Conservation (phyloP, 805 yeast genomes). For the Scheffersomyces ergatensis region DNA sequence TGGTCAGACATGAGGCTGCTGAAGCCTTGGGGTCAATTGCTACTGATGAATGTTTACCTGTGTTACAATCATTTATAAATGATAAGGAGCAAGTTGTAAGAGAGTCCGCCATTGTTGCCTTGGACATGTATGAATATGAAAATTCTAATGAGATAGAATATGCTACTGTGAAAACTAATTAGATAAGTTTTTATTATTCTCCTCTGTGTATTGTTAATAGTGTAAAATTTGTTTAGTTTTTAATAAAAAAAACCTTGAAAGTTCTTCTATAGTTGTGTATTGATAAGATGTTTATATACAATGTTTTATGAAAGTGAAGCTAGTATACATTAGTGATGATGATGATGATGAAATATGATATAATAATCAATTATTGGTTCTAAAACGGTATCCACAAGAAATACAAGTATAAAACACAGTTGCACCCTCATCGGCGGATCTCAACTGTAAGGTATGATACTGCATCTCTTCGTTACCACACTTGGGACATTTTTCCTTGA, state of each 20-base stretch:
- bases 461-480: slow-evolving; percentile 99
- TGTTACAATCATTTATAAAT: slow-evolving; percentile 70
- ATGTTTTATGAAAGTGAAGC: too few species aligned
- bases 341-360: too few species aligned
- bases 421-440: slow-evolving; percentile 99
- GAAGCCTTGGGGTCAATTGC: slow-evolving; percentile 98
- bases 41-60: slow-evolving; percentile 90
- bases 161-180: slow-evolving; percentile 37
- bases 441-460: slow-evolving; percentile 91
- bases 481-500: slow-evolving; percentile 97
- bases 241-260: too few species aligned
- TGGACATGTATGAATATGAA: slow-evolving; percentile 97
- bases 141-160: slow-evolving; percentile 80
- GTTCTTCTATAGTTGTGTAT: too few species aligned
- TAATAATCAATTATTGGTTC: slow-evolving; percentile 73
- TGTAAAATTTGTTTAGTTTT: too few species aligned
- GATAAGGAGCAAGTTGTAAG: slow-evolving; percentile 90
- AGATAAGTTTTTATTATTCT: slow-evolving; percentile 1
- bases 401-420: slow-evolving; percentile 98
- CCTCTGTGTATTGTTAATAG: background rate
- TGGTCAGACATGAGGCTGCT: slow-evolving; percentile 99
- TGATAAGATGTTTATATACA: too few species aligned
- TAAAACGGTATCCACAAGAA: slow-evolving; percentile 85
- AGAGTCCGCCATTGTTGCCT: slow-evolving; percentile 94
- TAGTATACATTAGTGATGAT: too few species aligned